Evolutionary conservation across 805 yeast species (phyloP).

Genomic region (Pichia eremophila): DNA sequence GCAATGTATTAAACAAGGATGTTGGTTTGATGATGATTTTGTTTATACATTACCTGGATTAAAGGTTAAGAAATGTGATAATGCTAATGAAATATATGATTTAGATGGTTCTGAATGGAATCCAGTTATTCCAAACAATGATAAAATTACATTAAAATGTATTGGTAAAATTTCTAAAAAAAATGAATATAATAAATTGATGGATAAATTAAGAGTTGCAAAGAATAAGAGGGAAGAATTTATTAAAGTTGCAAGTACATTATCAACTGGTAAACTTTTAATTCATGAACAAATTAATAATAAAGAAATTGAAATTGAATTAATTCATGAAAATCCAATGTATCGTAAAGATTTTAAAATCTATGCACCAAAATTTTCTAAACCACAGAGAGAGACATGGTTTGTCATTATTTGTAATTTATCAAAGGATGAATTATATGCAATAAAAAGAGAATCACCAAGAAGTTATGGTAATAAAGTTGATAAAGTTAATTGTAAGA

Average conservation of each 20-base stretch:
- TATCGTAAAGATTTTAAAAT: slow-evolving; percentile 53
- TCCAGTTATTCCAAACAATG: slow-evolving; percentile 14
- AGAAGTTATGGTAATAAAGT: slow-evolving; percentile 19
- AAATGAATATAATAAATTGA: slow-evolving; percentile 23
- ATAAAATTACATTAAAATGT: slow-evolving; percentile 24
- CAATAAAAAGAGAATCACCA: slow-evolving; percentile 73
- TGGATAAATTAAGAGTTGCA: slow-evolving; percentile 32
- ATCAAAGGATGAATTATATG: slow-evolving; percentile 42
- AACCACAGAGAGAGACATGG: slow-evolving; percentile 91
- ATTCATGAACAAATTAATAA: slow-evolving; percentile 28
- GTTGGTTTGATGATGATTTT: slow-evolving; percentile 77
- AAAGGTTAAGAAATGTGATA: slow-evolving; percentile 13
- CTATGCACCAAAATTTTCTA: slow-evolving; percentile 76
- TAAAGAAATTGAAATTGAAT: slow-evolving; percentile 32
- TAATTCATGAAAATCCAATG: slow-evolving; percentile 46
- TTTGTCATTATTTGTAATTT: slow-evolving; percentile 55
- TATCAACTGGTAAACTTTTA: slow-evolving; percentile 51
- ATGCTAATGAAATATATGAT: slow-evolving; percentile 14
- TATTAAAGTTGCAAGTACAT: slow-evolving; percentile 37
- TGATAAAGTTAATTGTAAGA: slow-evolving; percentile 33
- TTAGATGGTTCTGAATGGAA: slow-evolving; percentile 30
- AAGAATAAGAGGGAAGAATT: slow-evolving; percentile 40
- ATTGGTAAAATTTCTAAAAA: slow-evolving; percentile 35
- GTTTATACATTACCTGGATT: slow-evolving; percentile 47
- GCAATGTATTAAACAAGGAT: slow-evolving; percentile 83